Conservation (phyloP, 768 basidiomycete species). For the Auriculariales sp. region DNA sequence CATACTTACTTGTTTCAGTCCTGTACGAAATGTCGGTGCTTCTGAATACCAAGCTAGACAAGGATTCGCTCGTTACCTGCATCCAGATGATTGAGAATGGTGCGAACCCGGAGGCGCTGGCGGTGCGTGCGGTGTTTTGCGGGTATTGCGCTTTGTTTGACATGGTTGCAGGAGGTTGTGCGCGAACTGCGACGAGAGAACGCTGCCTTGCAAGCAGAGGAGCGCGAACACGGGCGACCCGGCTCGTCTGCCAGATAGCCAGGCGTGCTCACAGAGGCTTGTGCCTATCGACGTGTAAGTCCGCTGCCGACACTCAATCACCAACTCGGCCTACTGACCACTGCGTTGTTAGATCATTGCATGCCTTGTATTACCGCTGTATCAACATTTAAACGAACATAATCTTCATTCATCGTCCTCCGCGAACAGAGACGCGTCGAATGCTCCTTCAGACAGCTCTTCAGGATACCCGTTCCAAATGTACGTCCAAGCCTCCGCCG, state of each 20-base stretch:
- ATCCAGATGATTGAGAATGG: conserved; percentile 86
- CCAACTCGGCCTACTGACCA: too few relatives aligned
- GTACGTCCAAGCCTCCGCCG: too few relatives aligned
- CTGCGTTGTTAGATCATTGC: too few relatives aligned
- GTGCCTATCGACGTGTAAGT: too few relatives aligned
- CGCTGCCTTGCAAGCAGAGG: conserved; percentile 21
- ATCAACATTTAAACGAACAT: too few relatives aligned
- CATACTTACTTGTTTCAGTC: conserved; percentile 28
- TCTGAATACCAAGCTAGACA: conserved; percentile 76
- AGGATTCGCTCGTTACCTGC: conserved; percentile 83
- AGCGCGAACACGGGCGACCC: neutral
- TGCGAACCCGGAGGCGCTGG: conserved; percentile 83
- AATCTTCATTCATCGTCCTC: too few relatives aligned
- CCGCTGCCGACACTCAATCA: too few relatives aligned
- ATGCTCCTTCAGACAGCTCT: too few relatives aligned
- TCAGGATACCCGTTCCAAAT: too few relatives aligned
- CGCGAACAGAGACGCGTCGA: too few relatives aligned
- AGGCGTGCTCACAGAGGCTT: too few relatives aligned
- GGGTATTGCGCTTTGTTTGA: conserved; percentile 4
- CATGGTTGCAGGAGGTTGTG: conserved; percentile 49
- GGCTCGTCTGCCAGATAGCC: neutral
- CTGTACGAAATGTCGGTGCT: conserved; percentile 80
- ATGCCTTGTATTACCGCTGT: too few relatives aligned
- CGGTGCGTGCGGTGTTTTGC: conserved; percentile 35
- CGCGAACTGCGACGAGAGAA: conserved; percentile 71